A percentile compares a stretch with the other conserved stretches of the same genome.
Evolutionary conservation across 768 basidiomycete species (phyloP).

Genomic region (Obba rivulosa): DNA sequence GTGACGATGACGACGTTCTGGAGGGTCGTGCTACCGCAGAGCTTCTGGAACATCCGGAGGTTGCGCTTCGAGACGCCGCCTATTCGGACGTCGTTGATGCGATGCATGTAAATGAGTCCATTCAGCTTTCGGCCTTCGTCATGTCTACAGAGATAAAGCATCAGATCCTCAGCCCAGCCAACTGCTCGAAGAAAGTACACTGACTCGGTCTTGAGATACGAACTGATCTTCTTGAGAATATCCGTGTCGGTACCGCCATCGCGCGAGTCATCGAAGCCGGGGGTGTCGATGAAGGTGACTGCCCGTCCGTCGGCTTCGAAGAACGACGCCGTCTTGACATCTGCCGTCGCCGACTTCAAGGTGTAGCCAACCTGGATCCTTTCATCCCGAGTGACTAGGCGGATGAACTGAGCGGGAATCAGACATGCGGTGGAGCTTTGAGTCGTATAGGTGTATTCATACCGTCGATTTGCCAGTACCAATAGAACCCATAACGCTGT

Average conservation of each 20-base stretch:
- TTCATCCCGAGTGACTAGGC: constrained; percentile 41
- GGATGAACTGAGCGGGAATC: constrained; percentile 43
- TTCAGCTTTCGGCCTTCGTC: too few relatives aligned
- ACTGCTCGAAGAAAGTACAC: too few relatives aligned
- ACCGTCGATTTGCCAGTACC: neutral
- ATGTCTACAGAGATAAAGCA: too few relatives aligned
- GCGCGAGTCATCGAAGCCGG: constrained; percentile 49
- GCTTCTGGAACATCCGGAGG: constrained; percentile 10
- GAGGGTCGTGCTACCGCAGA: constrained; percentile 14
- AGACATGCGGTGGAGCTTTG: neutral
- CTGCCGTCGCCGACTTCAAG: constrained; percentile 45
- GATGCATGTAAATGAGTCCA: constrained; percentile 11
- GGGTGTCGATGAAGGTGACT: constrained; percentile 52
- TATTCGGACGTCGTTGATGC: constrained; percentile 15
- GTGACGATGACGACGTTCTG: constrained; percentile 18
- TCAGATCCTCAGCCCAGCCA: too few relatives aligned
- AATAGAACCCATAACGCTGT: neutral
- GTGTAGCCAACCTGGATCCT: constrained; percentile 38
- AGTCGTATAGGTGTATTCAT: neutral
- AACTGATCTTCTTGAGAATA: too few relatives aligned
- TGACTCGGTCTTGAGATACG: neutral
- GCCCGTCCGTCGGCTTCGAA: constrained; percentile 38
- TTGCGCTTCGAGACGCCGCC: constrained; percentile 6
- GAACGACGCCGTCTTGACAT: constrained; percentile 37
- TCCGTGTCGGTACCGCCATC: constrained; percentile 16